Base-by-base conservation (phyloP, 1,284 basidiomycete species). In the Papiliotrema flavescens region DNA sequence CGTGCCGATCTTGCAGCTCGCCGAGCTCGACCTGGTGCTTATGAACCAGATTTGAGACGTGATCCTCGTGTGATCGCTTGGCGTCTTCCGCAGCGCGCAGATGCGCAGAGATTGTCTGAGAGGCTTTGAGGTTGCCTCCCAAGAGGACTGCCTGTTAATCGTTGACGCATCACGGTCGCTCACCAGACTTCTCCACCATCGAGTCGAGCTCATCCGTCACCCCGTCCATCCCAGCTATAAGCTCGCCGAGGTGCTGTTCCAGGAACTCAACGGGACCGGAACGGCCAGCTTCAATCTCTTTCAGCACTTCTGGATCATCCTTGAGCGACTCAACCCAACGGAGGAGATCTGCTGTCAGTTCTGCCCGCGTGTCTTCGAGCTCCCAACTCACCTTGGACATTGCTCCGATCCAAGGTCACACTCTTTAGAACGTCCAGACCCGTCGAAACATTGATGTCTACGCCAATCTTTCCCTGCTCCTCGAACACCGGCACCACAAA, bases 171-270 rank as follows among this genome's bases (percentile, higher is more conserved):
- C 3, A n/a, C 8, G 17, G 15, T 37, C 43, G 80, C 86, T 57
- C 68, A 90, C 89, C 75, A 54, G 88, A 87, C 44, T 85, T 81
- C 66, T 90, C 88, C 15, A 87, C 86, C 62, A 90, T 85, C 56
- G 84, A 81, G 63, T 91, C 89, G 65, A 92, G 89, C 2, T 85
- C 84, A 0, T 82, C 73, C 66, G 89, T 87, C 13, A 90, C 76
- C 23, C 79, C 79, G 60, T 91, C 87, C 83, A 93, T 89, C 70
- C 84, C 86, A 23, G 73, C 76, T 42, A 91, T 79, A 13, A 88
- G 79, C 67, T 82, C 86, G 57, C 87, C 83, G 34, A 92, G 74
- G 14, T 81, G 79, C 7, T 69, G 59, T 44, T 83, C 81, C 26
- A 86, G 82, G 63, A 86, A 85, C 14, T 78, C 76, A 8, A 90